Evolutionary conservation across 495 filamentous ascomycete genomes (phyloP).

Genomic region (Podospora pseudocomata): DNA sequence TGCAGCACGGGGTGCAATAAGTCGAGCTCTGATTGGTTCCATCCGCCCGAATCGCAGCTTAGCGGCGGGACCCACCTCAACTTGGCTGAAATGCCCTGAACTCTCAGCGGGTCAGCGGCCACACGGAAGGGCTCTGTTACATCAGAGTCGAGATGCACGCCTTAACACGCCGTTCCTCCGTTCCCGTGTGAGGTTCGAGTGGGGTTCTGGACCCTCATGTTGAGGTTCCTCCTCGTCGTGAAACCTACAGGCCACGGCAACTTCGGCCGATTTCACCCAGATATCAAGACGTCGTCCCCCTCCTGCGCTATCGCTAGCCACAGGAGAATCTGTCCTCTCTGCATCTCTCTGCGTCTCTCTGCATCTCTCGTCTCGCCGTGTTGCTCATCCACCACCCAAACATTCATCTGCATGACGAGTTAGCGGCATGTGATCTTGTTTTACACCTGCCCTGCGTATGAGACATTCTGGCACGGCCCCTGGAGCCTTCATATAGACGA

Average conservation of each 20-base stretch:
- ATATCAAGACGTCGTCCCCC: neutral
- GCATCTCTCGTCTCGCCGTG: neutral
- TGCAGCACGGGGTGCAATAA: neutral
- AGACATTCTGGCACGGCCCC: neutral
- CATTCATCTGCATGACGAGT: neutral
- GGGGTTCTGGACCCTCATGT: neutral
- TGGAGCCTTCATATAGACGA: conserved; percentile 5
- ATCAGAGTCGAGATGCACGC: conserved; percentile 1
- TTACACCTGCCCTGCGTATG: conserved; percentile 1
- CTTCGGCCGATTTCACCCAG: neutral
- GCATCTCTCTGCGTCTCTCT: no score
- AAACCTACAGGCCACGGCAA: neutral
- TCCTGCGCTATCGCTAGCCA: neutral
- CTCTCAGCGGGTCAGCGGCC: conserved; percentile 16
- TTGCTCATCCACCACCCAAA: neutral
- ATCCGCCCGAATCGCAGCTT: conserved; percentile 25
- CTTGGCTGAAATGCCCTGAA: conserved; percentile 22
- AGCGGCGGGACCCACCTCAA: conserved; percentile 6
- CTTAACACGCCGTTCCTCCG: neutral
- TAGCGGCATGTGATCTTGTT: conserved; percentile 16
- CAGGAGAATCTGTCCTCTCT: neutral
- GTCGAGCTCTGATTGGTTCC: conserved; percentile 24
- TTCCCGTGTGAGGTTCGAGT: neutral
- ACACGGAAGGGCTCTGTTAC: conserved; percentile 4
- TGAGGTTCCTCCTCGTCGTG: neutral